Base-by-base conservation (phyloP, 2,329 filamentous ascomycete species). In the Xylariaceae sp. region DNA sequence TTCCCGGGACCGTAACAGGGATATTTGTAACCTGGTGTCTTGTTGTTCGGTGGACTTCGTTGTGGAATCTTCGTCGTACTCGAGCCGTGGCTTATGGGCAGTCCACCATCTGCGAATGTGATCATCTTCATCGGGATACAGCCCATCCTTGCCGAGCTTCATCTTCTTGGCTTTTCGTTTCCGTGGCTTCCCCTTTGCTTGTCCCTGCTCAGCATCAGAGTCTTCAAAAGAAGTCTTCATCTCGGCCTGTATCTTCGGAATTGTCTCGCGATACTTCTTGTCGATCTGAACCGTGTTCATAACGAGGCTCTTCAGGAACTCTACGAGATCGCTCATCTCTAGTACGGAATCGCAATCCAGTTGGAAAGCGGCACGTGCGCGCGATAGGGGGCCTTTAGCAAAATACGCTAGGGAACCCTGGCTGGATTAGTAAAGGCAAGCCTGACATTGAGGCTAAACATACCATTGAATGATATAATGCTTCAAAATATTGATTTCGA, bases 361-460 rank as follows among this genome's bases (percentile, higher is more conserved):
- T 41, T 81, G 76, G 47, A 87, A 87, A 11, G 80, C 75, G 32
- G 81, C 83, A 43, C 85, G 76, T 31, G 84, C 81, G 50, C 85
- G 74, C 31, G 85, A 86, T 14, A 92, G 66, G 2, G 86, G 84
- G 1, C 85, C 86, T 65, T 92, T 92, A 14, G 82, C 82, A 61
- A 90, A 89, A 60, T 89, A 92, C 41, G 85, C 85, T 40, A 90
- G 65, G 3, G 85, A 87, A 23, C 83, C 85, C 73, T 63, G 7
- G 59, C 64, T 9, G 66, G 50, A 56, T 74, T 71, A 46, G 72
- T 31, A 9, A 38, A 9, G 34, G 24, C 9, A 14, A 29, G 2
- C 27, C 8, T 11, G 23, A 15, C 19, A 32, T 7, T 13, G 14
- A 23, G 13, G 12, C 41, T 63, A 64, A 23, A 51, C 67, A 11